Percentiles rank a stretch among this genome's conserved stretches.
Conservation (phyloP, 805 yeast genomes). For the Brettanomyces custersianus region DNA sequence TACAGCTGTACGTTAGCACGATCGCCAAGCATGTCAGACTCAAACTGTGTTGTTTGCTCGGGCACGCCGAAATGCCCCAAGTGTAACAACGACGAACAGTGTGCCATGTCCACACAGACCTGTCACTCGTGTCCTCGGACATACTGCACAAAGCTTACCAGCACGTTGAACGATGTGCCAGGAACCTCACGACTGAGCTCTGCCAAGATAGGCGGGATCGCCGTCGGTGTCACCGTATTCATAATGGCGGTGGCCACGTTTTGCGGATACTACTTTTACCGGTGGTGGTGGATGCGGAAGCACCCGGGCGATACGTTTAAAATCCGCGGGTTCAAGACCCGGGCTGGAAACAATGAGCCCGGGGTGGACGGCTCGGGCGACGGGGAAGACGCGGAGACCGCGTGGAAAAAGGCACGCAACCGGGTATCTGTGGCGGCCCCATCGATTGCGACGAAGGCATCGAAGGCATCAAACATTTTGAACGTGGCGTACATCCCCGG, state of each 20-base stretch:
- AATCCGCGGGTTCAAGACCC: too few relatives aligned
- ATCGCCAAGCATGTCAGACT: slow-evolving; percentile 16
- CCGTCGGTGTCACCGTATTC: slow-evolving; percentile 68
- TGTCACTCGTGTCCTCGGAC: slow-evolving; percentile 50
- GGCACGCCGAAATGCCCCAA: slow-evolving; percentile 40
- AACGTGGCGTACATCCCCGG: slow-evolving; percentile 95
- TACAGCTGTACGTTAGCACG: too few relatives aligned
- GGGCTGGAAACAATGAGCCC: slow-evolving; percentile 14
- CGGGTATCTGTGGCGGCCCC: slow-evolving; percentile 5
- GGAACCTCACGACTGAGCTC: slow-evolving; percentile 9
- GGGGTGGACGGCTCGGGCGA: slow-evolving; percentile 14
- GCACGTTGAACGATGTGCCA: slow-evolving; percentile 11
- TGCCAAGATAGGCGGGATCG: slow-evolving; percentile 47
- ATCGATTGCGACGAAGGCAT: too few relatives aligned
- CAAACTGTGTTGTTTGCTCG: slow-evolving; percentile 25
- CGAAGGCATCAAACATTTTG: slow-evolving; percentile 78
- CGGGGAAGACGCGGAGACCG: not conserved
- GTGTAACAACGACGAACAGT: slow-evolving; percentile 44
- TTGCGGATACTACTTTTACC: slow-evolving; percentile 32
- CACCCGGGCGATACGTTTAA: slow-evolving; percentile 21
- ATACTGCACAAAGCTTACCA: slow-evolving; percentile 33
- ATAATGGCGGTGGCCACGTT: slow-evolving; percentile 29
- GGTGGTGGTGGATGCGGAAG: slow-evolving; percentile 32
- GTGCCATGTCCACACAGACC: slow-evolving; percentile 46
- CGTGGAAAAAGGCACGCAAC: too few relatives aligned